These are phyloP conservation scores for Veloboletus limbatus DNA, from an alignment of 1,284 basidiomycete genomes.

Conservation along the genomic window DNA sequence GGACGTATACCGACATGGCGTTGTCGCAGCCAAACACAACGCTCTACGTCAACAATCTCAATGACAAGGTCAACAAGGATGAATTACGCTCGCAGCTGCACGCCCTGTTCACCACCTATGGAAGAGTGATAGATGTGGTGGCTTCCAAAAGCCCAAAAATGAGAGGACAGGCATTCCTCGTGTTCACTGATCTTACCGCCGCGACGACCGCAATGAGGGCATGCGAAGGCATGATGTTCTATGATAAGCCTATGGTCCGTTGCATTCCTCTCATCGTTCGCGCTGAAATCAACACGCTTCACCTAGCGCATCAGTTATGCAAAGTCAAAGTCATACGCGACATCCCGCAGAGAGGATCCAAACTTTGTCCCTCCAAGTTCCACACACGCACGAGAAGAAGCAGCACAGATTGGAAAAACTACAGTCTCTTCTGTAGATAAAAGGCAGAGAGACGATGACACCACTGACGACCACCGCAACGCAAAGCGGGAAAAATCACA, in stretches of 20 bases:
- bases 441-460: slow-evolving; percentile 64
- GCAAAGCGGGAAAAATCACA: slow-evolving; percentile 70
- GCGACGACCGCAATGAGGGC: slow-evolving; percentile 91
- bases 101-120: slow-evolving; percentile 90
- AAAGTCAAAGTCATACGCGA: slow-evolving; percentile 82
- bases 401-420: slow-evolving; percentile 38
- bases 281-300: slow-evolving; percentile 12
- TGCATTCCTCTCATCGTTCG: slow-evolving; percentile 4
- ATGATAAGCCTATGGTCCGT: slow-evolving; percentile 86
- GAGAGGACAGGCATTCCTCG: slow-evolving; percentile 95
- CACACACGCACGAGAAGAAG: slow-evolving; percentile 47
- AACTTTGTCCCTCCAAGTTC: slow-evolving; percentile 68
- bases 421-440: slow-evolving; percentile 48
- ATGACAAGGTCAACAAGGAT: slow-evolving; percentile 91
- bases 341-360: slow-evolving; percentile 70
- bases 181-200: slow-evolving; percentile 85
- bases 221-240: slow-evolving; percentile 90
- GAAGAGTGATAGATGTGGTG: slow-evolving; percentile 90
- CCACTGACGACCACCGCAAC: slow-evolving; percentile 50
- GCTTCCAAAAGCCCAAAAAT: slow-evolving; percentile 87
- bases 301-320: slow-evolving; percentile 83
- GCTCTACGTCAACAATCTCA: slow-evolving; percentile 93
- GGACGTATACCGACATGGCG: slow-evolving; percentile 36
- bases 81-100: slow-evolving; percentile 86
- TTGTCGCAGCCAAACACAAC: slow-evolving; percentile 77